These are phyloP conservation scores for Blastocystis sp. DNA, from an alignment of 352 stramenopile species.

Conservation along the genomic window DNA sequence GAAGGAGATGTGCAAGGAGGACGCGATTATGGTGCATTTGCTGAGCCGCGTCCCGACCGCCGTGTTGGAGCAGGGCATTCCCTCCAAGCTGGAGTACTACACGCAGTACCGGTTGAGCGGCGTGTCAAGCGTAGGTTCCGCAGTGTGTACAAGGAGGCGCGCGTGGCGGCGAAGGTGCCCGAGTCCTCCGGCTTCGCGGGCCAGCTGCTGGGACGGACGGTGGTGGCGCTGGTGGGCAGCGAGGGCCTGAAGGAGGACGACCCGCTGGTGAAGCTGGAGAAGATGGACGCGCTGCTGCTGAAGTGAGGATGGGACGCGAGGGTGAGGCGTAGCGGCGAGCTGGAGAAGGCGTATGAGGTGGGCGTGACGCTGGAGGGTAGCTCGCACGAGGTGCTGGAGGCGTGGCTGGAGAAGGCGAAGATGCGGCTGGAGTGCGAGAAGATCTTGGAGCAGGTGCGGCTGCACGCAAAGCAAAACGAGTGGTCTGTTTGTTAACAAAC, in stretches of 20 bases:
- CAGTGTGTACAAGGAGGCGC: constrained; percentile 4
- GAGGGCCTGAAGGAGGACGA: constrained; percentile 31
- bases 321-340: constrained; percentile 32
- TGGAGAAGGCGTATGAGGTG: constrained; percentile 2
- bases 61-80: neutral
- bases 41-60: constrained; percentile 8
- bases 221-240: constrained; percentile 22
- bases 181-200: constrained; percentile 29
- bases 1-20: constrained; percentile 12
- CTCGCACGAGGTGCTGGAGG: neutral
- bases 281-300: neutral
- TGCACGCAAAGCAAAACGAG: constrained; percentile 17
- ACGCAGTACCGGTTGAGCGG: neutral
- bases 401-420: neutral
- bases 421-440: constrained; percentile 23
- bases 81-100: constrained; percentile 22
- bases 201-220: constrained; percentile 31
- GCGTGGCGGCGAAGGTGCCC: constrained; percentile 42
- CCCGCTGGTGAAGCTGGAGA: constrained; percentile 48
- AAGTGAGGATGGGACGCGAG: constrained; percentile 1
- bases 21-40: constrained; percentile 50
- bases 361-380: neutral
- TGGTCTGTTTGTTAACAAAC: constrained; percentile 15
- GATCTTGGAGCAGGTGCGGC: constrained; percentile 14
- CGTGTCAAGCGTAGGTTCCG: constrained; percentile 15